These are phyloP conservation scores for Inosperma sp. DNA, from an alignment of 768 basidiomycete species.

Conservation along the genomic window DNA sequence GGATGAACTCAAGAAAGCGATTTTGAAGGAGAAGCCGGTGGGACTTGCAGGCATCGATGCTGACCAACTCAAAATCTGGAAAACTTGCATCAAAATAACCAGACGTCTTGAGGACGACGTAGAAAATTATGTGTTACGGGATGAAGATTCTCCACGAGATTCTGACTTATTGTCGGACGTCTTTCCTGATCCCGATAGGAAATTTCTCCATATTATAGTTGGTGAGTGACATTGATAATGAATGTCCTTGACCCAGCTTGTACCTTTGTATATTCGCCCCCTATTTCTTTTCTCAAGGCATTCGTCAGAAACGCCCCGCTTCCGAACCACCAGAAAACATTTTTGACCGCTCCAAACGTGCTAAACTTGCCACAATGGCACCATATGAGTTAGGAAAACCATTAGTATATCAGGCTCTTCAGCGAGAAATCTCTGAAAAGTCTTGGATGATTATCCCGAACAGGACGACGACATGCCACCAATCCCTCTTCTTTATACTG, in stretches of 20 bases:
- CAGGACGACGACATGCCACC: too few species aligned
- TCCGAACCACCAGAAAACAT: too few species aligned
- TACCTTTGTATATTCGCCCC: not conserved
- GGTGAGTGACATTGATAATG: too few species aligned
- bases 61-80: not conserved
- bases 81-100: not conserved
- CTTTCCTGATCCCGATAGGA: not conserved
- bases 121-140: not conserved
- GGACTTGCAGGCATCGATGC: not conserved
- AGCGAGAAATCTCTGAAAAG: too few species aligned
- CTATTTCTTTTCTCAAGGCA: not conserved
- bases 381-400: too few species aligned
- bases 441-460: too few species aligned
- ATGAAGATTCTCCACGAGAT: not conserved
- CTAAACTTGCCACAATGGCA: too few species aligned
- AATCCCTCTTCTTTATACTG: too few species aligned
- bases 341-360: too few species aligned
- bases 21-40: not conserved
- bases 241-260: too few species aligned
- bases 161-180: not conserved
- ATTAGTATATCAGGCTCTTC: too few species aligned
- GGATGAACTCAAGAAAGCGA: not conserved
- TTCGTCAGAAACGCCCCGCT: too few species aligned
- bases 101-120: not conserved
- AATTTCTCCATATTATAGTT: not conserved